Conservation (phyloP, 2,329 filamentous ascomycete genomes). For the Botrytis fabae region DNA sequence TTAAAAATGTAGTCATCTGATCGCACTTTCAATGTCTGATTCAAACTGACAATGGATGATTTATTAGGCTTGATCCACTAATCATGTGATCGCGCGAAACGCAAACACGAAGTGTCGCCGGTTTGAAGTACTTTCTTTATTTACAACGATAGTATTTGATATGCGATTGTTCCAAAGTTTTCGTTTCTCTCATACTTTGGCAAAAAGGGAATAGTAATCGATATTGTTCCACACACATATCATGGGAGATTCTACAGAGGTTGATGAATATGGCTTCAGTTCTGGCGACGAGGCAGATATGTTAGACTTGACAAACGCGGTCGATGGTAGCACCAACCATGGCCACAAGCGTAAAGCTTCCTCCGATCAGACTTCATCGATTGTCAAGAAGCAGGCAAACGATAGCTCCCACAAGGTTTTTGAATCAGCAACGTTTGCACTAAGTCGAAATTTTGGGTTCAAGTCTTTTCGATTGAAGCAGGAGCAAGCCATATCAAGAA, state of each 20-base stretch:
- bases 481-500: constrained; percentile 46
- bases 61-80: neutral
- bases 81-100: constrained; percentile 1
- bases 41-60: neutral
- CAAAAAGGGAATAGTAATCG: neutral
- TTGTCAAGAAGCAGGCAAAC: constrained; percentile 21
- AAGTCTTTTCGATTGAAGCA: constrained; percentile 48
- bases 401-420: constrained; percentile 8
- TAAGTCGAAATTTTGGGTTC: constrained; percentile 45
- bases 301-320: constrained; percentile 19
- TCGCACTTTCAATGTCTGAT: neutral
- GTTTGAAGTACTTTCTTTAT: neutral
- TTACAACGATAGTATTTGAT: neutral
- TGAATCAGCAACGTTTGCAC: constrained; percentile 40
- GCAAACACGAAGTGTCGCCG: neutral
- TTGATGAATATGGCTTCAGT: constrained; percentile 29
- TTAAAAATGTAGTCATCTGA: neutral
- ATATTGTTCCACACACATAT: neutral
- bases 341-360: constrained; percentile 24
- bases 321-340: neutral
- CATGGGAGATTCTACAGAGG: neutral
- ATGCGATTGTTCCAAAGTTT: neutral
- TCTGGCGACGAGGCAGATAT: constrained; percentile 30
- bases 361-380: neutral
- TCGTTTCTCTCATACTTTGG: neutral